Evolutionary conservation across 1,284 basidiomycete species (phyloP).

Genomic region (Phellopilus nigrolimitatus): DNA sequence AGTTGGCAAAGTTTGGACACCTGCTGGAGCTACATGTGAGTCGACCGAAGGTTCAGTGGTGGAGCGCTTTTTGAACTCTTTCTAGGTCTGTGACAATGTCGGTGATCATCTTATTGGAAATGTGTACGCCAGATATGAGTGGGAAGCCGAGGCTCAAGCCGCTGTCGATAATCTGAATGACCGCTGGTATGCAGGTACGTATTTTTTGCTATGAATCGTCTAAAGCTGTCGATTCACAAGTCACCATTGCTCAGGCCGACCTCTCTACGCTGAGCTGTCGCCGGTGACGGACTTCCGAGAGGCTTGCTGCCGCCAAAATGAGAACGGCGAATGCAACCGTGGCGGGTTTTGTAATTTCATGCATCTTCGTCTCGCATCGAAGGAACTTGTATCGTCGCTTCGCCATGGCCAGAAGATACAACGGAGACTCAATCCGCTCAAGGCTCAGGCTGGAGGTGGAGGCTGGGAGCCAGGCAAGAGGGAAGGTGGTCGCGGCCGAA

Average conservation of each 20-base stretch:
- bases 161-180: slow-evolving; percentile 94
- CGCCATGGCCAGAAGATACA: slow-evolving; percentile 82
- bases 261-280: slow-evolving; percentile 96
- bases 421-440: slow-evolving; percentile 64
- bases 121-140: slow-evolving; percentile 97
- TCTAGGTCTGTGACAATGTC: slow-evolving; percentile 95
- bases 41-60: no score
- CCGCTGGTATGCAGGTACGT: slow-evolving; percentile 94
- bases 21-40: slow-evolving; percentile 90
- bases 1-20: slow-evolving; percentile 92
- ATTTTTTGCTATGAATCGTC: slow-evolving; percentile 2
- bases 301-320: slow-evolving; percentile 97
- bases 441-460: slow-evolving; percentile 57
- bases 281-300: slow-evolving; percentile 99
- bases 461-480: slow-evolving; percentile 77
- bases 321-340: slow-evolving; percentile 94
- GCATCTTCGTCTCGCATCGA: slow-evolving; percentile 88
- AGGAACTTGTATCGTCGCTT: slow-evolving; percentile 74
- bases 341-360: slow-evolving; percentile 99
- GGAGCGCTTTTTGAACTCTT: neutral
- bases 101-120: slow-evolving; percentile 99
- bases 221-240: slow-evolving; percentile 16
- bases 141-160: slow-evolving; percentile 94
- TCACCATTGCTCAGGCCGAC: slow-evolving; percentile 57
- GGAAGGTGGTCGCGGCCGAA: slow-evolving; percentile 58